Evolutionary conservation across 2,329 filamentous ascomycete species (phyloP), one percentile per base, ranked within the genome.

Genomic region (Botrytis pseudocinerea): DNA sequence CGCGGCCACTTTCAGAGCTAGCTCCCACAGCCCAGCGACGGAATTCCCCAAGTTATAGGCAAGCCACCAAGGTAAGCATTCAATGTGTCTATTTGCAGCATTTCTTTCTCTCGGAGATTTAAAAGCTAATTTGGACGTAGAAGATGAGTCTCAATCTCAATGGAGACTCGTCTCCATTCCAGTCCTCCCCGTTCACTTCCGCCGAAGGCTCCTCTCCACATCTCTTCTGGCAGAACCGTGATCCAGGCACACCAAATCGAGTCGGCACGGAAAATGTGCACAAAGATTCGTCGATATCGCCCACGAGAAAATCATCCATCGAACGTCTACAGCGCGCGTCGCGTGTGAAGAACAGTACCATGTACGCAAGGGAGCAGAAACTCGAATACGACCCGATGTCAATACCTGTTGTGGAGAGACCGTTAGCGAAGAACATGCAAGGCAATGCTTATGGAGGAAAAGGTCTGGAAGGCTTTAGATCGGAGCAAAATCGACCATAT

Each of bases 331-430:
- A 98, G 84, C 93, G 92, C 82, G 95, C 94, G 46, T 97, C 95
- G 72, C 92, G 96, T 74, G 96, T 99, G 79, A 97, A 95, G 87
- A 98, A 97, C 85, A 98, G 95, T 87, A 97, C 92, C 84, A 98
- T 98, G 87, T 93, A 97, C 81, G 94, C 94, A 60, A 92, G 95
- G 72, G 95, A 98, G 83, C 92, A 94, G 81, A 95, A 95, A 84
- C 90, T 94, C 82, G 93, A 97, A 85, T 98, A 98, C 85, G 94
- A 98, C 82, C 94, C 95, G 42, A 88, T 91, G 72, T 89, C 90
- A 77, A 84, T 94, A 71, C 92, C 92, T 63, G 87, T 93, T 74
- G 88, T 97, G 75, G 93, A 98, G 83, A 90, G 94, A 76, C 94
- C 95, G 54, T 86, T 97, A 77, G 90, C 93, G 80, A 91, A 91